Evolutionary conservation across 139 green algal species (phyloP).

Genomic region (Chlorella vulgaris): DNA sequence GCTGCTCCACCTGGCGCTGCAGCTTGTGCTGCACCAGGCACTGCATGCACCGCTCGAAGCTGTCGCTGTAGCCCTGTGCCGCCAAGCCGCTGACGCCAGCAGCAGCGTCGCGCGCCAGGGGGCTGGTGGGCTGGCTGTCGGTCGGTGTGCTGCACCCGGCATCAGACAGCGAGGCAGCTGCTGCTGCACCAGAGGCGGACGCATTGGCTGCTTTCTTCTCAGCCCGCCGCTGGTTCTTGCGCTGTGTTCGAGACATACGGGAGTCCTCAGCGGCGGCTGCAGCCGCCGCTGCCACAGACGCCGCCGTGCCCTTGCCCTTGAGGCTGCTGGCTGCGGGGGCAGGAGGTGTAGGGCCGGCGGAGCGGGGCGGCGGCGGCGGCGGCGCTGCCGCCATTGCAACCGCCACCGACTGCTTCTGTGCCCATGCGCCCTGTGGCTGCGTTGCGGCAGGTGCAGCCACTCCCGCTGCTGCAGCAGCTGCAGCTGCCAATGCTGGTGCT

Average conservation of each 20-base stretch:
- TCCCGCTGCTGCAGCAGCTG: background rate
- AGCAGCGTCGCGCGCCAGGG: background rate
- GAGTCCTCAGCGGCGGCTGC: slow-evolving; percentile 7
- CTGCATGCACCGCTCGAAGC: slow-evolving; percentile 40
- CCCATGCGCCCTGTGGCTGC: slow-evolving; percentile 23
- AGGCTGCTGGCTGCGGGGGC: background rate
- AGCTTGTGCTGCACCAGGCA: slow-evolving; percentile 27
- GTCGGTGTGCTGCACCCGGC: background rate
- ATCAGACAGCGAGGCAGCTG: background rate
- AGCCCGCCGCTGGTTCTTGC: slow-evolving; percentile 72
- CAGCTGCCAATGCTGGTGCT: background rate
- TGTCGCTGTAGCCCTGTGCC: background rate
- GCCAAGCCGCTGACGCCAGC: background rate
- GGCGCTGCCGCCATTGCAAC: background rate
- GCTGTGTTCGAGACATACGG: slow-evolving; percentile 69
- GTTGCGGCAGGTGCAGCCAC: background rate
- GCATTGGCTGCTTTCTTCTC: slow-evolving; percentile 58
- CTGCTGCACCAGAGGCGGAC: background rate
- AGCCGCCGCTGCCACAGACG: background rate
- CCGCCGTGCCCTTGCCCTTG: slow-evolving; percentile 14
- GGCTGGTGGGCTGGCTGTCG: slow-evolving; percentile 7
- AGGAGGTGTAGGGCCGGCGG: background rate
- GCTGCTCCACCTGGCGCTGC: slow-evolving; percentile 29
- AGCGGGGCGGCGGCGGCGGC: background rate
- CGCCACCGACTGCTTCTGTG: slow-evolving; percentile 1